A percentile compares a stretch with the other conserved stretches of the same genome.
These are phyloP conservation scores for Kurtzmaniella fragi DNA, from an alignment of 805 yeast species.

Conservation along the genomic window DNA sequence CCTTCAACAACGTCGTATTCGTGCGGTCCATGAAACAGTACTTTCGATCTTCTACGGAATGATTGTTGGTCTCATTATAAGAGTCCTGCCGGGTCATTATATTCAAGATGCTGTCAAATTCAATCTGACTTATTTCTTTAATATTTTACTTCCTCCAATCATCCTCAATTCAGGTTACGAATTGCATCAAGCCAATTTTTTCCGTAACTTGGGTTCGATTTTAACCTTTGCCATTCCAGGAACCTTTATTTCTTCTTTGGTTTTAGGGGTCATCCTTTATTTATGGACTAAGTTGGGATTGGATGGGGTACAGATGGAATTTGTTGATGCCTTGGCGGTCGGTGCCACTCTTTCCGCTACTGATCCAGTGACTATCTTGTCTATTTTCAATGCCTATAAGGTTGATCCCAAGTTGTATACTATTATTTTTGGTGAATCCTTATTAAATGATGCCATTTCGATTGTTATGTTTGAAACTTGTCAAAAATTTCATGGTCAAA, in stretches of 20 bases:
- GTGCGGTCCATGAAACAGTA: constrained; percentile 97
- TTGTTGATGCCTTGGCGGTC: constrained; percentile 95
- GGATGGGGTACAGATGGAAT: constrained; percentile 82
- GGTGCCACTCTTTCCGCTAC: constrained; percentile 98
- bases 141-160: constrained; percentile 90
- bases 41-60: constrained; percentile 93
- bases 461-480: constrained; percentile 99
- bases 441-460: constrained; percentile 94
- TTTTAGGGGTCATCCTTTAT: constrained; percentile 80
- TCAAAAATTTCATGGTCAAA: constrained; percentile 87
- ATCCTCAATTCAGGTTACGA: constrained; percentile 96
- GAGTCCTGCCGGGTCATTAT: constrained; percentile 92
- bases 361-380: constrained; percentile 94
- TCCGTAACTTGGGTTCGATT: constrained; percentile 85
- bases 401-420: constrained; percentile 98
- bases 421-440: constrained; percentile 93
- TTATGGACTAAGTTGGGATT: constrained; percentile 90
- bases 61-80: constrained; percentile 87
- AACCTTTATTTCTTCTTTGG: constrained; percentile 86
- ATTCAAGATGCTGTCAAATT: constrained; percentile 96
- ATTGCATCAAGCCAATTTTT: constrained; percentile 91
- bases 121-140: constrained; percentile 91
- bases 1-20: constrained; percentile 83
- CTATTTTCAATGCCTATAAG: constrained; percentile 94
- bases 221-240: constrained; percentile 96